Evolutionary conservation across 257 asterid species (phyloP), one percentile per base, ranked within the genome.

Genomic region (Solanum tarapatanum): DNA sequence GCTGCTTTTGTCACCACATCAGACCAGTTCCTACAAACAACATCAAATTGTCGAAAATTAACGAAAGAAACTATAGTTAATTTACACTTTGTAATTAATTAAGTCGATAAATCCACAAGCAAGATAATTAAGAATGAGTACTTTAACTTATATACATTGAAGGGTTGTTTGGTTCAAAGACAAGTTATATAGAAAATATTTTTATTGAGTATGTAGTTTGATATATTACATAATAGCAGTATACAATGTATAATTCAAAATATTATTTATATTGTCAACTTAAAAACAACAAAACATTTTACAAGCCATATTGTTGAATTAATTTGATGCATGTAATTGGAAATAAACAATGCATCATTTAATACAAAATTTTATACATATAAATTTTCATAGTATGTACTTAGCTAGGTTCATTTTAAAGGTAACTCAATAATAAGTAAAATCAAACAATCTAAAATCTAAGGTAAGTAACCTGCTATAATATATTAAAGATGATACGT

Each of bases 21-120:
- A 41, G 94, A 79, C 95, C 94, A 93, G 75, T 93, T 92, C 90
- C 95, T 93, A 86, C 2, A 37, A 26, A 75, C 30, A 69, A 17
- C 10, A 33, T 72, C 32, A 72, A 32, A 72, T 72, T 72, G 13
- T 72, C 14, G 1, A 72, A 69, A 69, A 69, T 69, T 69, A 69
- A 68, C 30, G 13, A n/a, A 10, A 64, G 8, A 4, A 64, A 64
- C 3, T 24, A 64, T n/a, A 68, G 17, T 68, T 68, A 6, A 68
- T 68, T 66, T 68, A 68, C 21, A 24, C 30, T 5, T 66, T 66
- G 73, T 66, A 66, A 66, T 66, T 66, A 66, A 66, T 24, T 62
- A n/a, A 62, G 30, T 62, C 30, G 32, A 62, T 11, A 66, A 66
- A 24, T 66, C 33, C 35, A 66, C 17, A 26, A 66, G 33, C 16